A percentile compares a stretch with the other conserved stretches of the same genome.
These are phyloP conservation scores for Lepiota brunneoincarnata DNA, from an alignment of 768 basidiomycete genomes.

Conservation along the genomic window DNA sequence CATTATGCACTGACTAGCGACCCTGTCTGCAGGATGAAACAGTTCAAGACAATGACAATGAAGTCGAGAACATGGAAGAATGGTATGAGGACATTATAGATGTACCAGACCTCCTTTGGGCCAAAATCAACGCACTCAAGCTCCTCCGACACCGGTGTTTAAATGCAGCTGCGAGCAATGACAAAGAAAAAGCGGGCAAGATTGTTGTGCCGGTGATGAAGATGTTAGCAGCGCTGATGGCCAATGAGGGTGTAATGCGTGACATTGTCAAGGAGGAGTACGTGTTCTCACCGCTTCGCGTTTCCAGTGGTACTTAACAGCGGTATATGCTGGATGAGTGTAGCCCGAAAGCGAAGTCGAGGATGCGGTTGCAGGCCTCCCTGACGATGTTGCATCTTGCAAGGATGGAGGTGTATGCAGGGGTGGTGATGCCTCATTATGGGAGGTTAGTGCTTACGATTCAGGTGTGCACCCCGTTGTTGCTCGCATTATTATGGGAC, in stretches of 20 bases:
- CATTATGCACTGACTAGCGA: background rate
- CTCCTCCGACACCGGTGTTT: constrained; percentile 80
- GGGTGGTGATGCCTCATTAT: constrained; percentile 59
- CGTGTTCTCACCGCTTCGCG: constrained; percentile 14
- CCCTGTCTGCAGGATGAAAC: constrained; percentile 48
- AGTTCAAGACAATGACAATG: constrained; percentile 42
- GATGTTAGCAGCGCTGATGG: constrained; percentile 71
- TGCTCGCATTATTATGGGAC: background rate
- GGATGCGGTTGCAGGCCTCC: constrained; percentile 82
- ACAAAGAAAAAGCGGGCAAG: constrained; percentile 51
- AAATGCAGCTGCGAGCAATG: constrained; percentile 5
- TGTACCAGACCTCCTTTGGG: constrained; percentile 53
- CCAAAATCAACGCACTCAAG: constrained; percentile 77
- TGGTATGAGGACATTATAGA: constrained; percentile 70
- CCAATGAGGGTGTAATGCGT: constrained; percentile 62
- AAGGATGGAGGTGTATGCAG: constrained; percentile 53
- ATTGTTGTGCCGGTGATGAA: constrained; percentile 75
- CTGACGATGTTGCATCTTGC: constrained; percentile 78
- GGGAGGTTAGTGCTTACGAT: constrained; percentile 66
- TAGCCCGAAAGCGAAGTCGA: constrained; percentile 64
- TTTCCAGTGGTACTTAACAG: background rate
- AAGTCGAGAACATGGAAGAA: constrained; percentile 44
- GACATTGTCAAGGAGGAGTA: constrained; percentile 44
- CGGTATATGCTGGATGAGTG: background rate
- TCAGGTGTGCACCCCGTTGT: constrained; percentile 56